These are phyloP conservation scores for Spizellomyces punctatus DNA, from an alignment of 192 early-diverging fungal genomes.

Conservation along the genomic window DNA sequence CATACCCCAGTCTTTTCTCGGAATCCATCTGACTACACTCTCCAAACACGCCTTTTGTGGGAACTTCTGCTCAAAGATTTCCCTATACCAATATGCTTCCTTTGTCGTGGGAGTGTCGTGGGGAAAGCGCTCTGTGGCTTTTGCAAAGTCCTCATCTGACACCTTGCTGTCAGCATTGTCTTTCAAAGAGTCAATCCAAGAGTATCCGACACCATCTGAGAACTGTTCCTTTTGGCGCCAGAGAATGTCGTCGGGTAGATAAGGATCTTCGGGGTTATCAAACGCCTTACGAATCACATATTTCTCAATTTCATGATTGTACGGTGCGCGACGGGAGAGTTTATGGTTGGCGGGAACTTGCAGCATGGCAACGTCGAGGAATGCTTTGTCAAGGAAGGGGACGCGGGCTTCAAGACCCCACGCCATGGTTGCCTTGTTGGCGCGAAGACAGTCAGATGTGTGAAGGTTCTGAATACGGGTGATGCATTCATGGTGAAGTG, in stretches of 20 bases:
- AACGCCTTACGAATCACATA: conserved; percentile 94
- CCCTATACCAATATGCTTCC: conserved; percentile 95
- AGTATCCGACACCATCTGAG: conserved; percentile 97
- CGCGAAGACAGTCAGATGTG: conserved; percentile 93
- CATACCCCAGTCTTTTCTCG: conserved; percentile 92
- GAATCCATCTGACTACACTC: conserved; percentile 95
- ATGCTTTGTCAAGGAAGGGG: conserved; percentile 93
- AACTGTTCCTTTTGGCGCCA: conserved; percentile 99
- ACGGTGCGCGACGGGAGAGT: conserved; percentile 68
- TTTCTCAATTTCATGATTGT: conserved; percentile 83
- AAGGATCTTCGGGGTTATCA: conserved; percentile 83
- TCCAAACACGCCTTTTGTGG: conserved; percentile 88
- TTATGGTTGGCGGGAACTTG: conserved; percentile 80
- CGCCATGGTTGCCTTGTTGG: conserved; percentile 99
- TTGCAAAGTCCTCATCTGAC: conserved; percentile 76
- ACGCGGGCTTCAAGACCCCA: conserved; percentile 99
- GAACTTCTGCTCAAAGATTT: conserved; percentile 91
- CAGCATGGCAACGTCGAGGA: conserved; percentile 91
- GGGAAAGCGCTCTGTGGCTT: conserved; percentile 71
- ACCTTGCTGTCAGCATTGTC: conserved; percentile 67
- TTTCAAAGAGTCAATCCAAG: conserved; percentile 97
- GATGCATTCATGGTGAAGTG: conserved; percentile 91
- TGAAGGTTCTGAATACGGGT: conserved; percentile 95
- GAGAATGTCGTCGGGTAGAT: conserved; percentile 85
- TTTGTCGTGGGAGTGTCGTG: conserved; percentile 92